phyloP scores from a whole-genome alignment of 768 basidiomycete genomes.

The Hygrocybe coccinea region DNA sequence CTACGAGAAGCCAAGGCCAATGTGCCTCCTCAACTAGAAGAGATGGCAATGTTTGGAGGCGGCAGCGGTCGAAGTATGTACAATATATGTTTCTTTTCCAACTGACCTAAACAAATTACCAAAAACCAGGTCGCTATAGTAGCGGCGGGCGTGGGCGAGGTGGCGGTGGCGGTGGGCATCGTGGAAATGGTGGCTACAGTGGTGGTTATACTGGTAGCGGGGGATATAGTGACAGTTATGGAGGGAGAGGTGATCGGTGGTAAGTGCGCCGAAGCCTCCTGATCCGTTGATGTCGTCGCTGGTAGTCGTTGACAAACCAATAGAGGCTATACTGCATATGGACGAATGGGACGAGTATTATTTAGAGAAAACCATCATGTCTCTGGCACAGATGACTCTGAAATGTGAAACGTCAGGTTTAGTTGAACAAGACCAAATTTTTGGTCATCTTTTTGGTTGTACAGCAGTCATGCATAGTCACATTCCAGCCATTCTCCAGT shows the following conservation, averaged over 20 bases:
- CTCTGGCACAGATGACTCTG: no score
- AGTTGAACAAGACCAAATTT: no score
- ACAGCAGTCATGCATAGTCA: no score
- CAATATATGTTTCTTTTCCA: neutral
- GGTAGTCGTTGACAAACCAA: no score
- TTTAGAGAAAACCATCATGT: no score
- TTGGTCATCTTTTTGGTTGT: no score
- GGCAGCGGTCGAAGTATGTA: conserved; percentile 67
- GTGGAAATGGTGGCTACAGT: conserved; percentile 30
- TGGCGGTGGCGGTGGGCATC: conserved; percentile 36
- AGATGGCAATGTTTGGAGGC: conserved; percentile 86
- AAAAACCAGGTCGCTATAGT: conserved; percentile 52
- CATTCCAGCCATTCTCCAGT: no score
- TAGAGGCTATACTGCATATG: no score
- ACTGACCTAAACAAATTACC: conserved; percentile 8
- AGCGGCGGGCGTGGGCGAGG: conserved; percentile 43
- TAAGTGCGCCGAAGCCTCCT: no score
- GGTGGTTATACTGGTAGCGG: conserved; percentile 1
- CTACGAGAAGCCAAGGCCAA: conserved; percentile 81
- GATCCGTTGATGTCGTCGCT: no score
- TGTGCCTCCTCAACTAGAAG: conserved; percentile 85
- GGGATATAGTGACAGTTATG: neutral
- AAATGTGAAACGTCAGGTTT: no score
- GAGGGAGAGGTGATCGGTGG: neutral
- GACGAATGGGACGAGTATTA: no score